Percentiles rank a stretch among this genome's conserved stretches.
Evolutionary conservation across 2,329 filamentous ascomycete species (phyloP).

Genomic region (Fusarium bulbicola): DNA sequence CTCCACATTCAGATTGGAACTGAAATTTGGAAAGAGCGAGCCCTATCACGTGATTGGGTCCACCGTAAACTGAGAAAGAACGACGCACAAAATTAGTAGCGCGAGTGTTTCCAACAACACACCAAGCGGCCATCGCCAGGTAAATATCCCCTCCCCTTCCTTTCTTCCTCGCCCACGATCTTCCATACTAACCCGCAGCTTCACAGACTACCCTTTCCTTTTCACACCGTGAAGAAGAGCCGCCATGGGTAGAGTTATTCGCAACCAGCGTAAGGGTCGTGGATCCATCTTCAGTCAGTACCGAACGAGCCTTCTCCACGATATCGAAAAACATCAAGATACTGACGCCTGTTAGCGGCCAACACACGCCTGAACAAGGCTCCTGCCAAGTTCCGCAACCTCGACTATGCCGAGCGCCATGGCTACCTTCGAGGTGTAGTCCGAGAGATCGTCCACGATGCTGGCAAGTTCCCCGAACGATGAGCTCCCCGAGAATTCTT

Average conservation of each 20-base stretch:
- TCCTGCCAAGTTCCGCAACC: constrained; percentile 86
- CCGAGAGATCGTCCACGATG: constrained; percentile 99
- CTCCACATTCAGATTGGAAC: not conserved
- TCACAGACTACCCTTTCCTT: constrained; percentile 46
- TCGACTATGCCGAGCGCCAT: constrained; percentile 97
- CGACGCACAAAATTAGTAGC: constrained; percentile 50
- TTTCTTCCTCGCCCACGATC: constrained; percentile 40
- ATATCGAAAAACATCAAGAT: constrained; percentile 39
- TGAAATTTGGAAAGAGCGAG: not conserved
- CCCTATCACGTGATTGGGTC: constrained; percentile 45
- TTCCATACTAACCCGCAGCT: constrained; percentile 44
- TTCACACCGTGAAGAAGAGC: constrained; percentile 49
- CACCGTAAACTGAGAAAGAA: constrained; percentile 13
- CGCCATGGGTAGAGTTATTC: constrained; percentile 68
- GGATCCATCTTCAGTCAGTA: constrained; percentile 67
- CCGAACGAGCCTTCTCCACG: constrained; percentile 37
- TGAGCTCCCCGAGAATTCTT: constrained; percentile 23
- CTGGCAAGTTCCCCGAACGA: constrained; percentile 63
- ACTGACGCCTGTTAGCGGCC: constrained; percentile 65
- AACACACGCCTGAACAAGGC: constrained; percentile 92
- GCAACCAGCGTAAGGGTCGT: constrained; percentile 71
- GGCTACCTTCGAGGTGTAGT: constrained; percentile 97
- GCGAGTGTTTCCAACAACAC: constrained; percentile 48
- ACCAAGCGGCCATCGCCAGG: constrained; percentile 54
- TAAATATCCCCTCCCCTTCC: constrained; percentile 42